Base-by-base conservation (phyloP, 2,329 filamentous ascomycete genomes). In the Sporothrix humicola region DNA sequence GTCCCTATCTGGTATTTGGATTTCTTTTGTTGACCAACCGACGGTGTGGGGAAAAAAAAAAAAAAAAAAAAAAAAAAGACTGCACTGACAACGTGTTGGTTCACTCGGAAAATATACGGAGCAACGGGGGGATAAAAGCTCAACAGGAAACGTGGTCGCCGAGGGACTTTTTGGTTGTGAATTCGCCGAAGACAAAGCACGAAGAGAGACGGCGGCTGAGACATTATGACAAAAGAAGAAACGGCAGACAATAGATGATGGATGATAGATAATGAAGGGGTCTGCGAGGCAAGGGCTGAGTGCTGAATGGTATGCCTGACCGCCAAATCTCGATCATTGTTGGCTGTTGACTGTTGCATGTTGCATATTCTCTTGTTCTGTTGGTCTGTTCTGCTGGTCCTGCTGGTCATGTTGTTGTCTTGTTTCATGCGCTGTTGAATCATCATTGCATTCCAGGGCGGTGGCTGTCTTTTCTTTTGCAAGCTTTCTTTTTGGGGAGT, bases 341-440 rank as follows among this genome's bases (percentile, higher is more conserved):
- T 48, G 42, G 61, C 23, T 6, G 37, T 20, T 65, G 12, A 10
- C 26, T 42, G 26, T 37, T 15, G n/a, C 13, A 10, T 17, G 50
- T 15, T 20, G 20, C 15, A 20, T 15, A 37, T 59, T 42, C 23
- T 44, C 44, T 31, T 50, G 2, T 46, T 2, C n/a, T 46, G 23
- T n/a, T 37, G 31, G 31, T 37, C 31, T 26, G 23, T 26, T 26
- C 31, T 37, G 31, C 7, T 37, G 31, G 31, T 37, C 31, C 31
- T 37, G 31, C 5, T 37, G 31, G 31, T 37, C 31, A 10, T 17
- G 3, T 59, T 58, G 54, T 37, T 52, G 65, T 52, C 65, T 52
- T 52, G 65, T 68, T 46, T 68, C 23, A 52, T 68, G 65, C 46
- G 65, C 8, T 68, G 65, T 23, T 20, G 65, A 68, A 31, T 31